Percentiles rank a stretch among this genome's conserved stretches.
These are phyloP conservation scores for Ogataea trehalophila DNA, from an alignment of 805 yeast genomes.

Conservation along the genomic window DNA sequence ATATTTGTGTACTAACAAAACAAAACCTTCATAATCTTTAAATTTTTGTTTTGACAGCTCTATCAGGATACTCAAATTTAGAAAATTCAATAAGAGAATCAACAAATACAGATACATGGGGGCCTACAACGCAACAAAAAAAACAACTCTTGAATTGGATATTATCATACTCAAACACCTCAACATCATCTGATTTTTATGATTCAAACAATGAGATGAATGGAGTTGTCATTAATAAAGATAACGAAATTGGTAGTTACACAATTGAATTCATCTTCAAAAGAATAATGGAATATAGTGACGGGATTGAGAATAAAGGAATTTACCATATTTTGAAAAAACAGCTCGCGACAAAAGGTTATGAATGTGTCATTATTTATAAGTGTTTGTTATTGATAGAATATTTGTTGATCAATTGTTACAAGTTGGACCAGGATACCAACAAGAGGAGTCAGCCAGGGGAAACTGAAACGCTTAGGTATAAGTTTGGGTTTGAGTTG, in stretches of 20 bases:
- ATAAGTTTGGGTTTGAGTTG: no score
- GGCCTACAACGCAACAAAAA: constrained; percentile 43
- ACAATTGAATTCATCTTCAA: constrained; percentile 16
- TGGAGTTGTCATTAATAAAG: neutral
- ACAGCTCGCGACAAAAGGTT: no score
- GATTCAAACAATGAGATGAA: constrained; percentile 2
- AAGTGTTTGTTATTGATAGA: no score
- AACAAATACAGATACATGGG: constrained; percentile 50
- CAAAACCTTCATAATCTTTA: no score
- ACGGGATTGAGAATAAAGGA: no score
- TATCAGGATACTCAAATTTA: constrained; percentile 27
- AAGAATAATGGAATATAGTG: constrained; percentile 2
- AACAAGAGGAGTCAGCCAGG: no score
- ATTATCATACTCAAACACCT: constrained; percentile 9
- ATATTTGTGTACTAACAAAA: constrained; percentile 3
- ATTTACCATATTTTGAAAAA: no score
- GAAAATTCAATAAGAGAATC: constrained; percentile 36
- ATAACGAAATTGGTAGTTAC: constrained; percentile 16
- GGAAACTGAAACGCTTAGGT: no score
- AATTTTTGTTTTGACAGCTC: constrained; percentile 11
- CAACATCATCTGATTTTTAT: constrained; percentile 11
- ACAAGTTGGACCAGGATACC: no score
- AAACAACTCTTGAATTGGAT: constrained; percentile 25
- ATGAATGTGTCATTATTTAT: no score
- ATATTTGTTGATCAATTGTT: no score